Base-by-base conservation (phyloP, 805 yeast genomes). In the Yamadazyma sp. region DNA sequence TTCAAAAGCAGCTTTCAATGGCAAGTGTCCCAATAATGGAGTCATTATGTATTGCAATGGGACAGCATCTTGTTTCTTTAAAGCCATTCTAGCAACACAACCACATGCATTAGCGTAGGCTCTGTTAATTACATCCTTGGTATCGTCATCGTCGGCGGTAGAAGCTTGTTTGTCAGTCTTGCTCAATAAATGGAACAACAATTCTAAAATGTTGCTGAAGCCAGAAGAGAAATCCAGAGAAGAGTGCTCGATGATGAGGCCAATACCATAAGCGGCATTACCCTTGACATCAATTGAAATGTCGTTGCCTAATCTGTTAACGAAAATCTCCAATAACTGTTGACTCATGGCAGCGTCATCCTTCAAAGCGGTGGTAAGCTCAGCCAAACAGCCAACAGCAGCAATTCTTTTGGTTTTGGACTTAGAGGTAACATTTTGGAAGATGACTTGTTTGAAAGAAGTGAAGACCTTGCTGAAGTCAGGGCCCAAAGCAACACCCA, bases 91-190 rank as follows among this genome's bases (percentile, higher is more conserved):
- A 12, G 96, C 90, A 41, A 90, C 95, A 75, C 98, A 93, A 29
- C 99, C 99, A 62, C 93, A 84, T 4, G 96, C 96, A 62, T 93
- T 93, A 43, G 98, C 96, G 50, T 78, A 79, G 5, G 95, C 80
- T 68, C 95, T 77, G 65, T 82, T 82, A 51, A 86, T 77, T 43
- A 79, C 83, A 48, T 88, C 95, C 54, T 75, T 76, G 22, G 86
- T 73, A 60, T 84, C 91, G 48, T 83, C 95, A 37, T 58, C 55
- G 35, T 58, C 55, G 37, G 47, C 48, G 35, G 53, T 54, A 40
- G 70, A 78, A 40, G 78, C 82, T 52, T 73, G 71, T 55, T 68
- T 72, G 48, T 70, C 71, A 31, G 71, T 66, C 65, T 84, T 84
- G 61, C 77, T 80, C 60, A 85, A 87, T 44, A 88, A 89, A 60